Base-by-base conservation (phyloP, 163 green algal genomes). In the Chlorella variabilis region DNA sequence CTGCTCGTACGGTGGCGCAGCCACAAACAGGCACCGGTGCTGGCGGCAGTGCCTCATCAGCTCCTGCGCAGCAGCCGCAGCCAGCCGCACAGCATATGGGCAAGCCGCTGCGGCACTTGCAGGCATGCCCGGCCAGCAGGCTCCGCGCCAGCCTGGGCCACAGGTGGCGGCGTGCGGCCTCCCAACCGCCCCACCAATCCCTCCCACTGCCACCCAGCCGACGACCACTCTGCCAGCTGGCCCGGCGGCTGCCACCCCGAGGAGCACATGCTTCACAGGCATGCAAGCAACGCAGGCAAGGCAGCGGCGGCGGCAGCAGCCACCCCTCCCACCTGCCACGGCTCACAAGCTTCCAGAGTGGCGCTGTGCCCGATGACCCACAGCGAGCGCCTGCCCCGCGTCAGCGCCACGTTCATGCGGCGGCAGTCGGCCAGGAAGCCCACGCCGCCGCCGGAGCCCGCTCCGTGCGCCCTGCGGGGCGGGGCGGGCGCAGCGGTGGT, bases 391-490 rank as follows among this genome's bases (percentile, higher is more conserved):
- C 86, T 83, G 4, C 94, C 94, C 29, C 95, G 90, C 2, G 95
- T 98, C 21, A 98, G 78, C 17, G 94, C 95, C 31, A 98, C 95
- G 78, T 98, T 98, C 67, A 97, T 82, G 17, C 95, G 91, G 27
- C 95, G 88, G 23, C 66, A 69, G 66, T 98, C 95, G 0, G 89
- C 73, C 17, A 98, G 73, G 81, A 98, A 98, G 8, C 95, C 95
- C 0, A 98, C 84, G 0, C 62, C 58, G 15, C 88, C 80, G 45
- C 75, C 51, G 71, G 25, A 7, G 34, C 71, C 71, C 0, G 58
- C 15, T 75, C 3, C 58, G 21, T 66, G 68, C 31, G 75, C 75
- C 39, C 75, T 81, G 75, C 41, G 9, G 27, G 20, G 33, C 8
- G 29, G 34, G 51, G 49, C 29, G 3, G 48, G 29, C 13, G 9